Percentiles rank a stretch among this genome's conserved stretches.
phyloP scores from a whole-genome alignment of 1,284 basidiomycete species.

The Inonotus hispidus region DNA sequence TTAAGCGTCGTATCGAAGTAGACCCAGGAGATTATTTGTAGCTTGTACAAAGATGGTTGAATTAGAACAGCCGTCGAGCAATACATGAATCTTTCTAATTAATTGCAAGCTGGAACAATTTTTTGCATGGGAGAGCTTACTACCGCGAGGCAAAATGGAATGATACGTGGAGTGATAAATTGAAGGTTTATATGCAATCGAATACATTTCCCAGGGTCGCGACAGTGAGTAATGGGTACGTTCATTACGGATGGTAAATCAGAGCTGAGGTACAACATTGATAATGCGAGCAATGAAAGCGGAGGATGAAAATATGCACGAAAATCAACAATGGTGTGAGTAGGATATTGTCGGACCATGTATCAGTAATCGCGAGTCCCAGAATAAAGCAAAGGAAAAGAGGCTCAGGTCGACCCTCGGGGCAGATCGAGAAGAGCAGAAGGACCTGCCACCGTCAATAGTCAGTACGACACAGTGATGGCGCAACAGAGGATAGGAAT shows the following conservation, averaged over 20 bases:
- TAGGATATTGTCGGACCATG: slow-evolving; percentile 14
- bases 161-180: too few species aligned
- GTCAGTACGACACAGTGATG: not conserved
- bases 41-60: too few species aligned
- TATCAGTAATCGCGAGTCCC: slow-evolving; percentile 12
- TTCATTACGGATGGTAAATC: not conserved
- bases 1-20: not conserved
- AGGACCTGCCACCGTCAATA: not conserved
- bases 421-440: slow-evolving; percentile 6
- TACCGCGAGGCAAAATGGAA: too few species aligned
- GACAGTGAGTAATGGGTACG: not conserved
- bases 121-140: too few species aligned
- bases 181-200: too few species aligned
- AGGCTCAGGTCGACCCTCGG: slow-evolving; percentile 11
- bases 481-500: not conserved
- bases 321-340: slow-evolving; percentile 5
- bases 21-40: not conserved
- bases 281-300: slow-evolving; percentile 4
- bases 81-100: too few species aligned
- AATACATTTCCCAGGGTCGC: too few species aligned
- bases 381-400: slow-evolving; percentile 11
- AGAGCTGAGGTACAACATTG: not conserved
- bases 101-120: too few species aligned
- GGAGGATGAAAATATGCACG: slow-evolving; percentile 13
- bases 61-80: too few species aligned